Base-by-base conservation (phyloP, 73 alveolate genomes). In the Paramecium primaurelia region DNA sequence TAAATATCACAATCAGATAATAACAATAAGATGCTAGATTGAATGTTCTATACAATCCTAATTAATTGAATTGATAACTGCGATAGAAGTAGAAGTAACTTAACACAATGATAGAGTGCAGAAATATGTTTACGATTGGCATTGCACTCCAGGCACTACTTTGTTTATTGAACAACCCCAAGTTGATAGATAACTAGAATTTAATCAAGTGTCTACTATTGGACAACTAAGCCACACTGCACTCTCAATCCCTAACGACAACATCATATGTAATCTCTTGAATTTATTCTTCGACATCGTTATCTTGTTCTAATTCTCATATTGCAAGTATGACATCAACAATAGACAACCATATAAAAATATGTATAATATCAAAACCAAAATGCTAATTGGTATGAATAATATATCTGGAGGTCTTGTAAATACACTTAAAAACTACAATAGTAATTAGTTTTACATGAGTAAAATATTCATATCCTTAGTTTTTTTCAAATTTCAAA, bases 41-140 rank as follows among this genome's bases (percentile, higher is more conserved):
- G 18, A 11, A 80, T 80, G 44, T 47, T 26, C 91, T 42, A 14
- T 80, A 80, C 18, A 80, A 49, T 26, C 91, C 77, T 32, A 32
- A 47, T 47, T 80, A 47, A 47, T 80, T 80, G 32, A 80, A 80
- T 80, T 80, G 28, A 36, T 80, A 80, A 32, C 64, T 32, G 6
- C 91, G 47, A 47, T 44, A 80, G 58, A 80, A 80, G 51, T 80
- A 80, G 34, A 45, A 26, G 75, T 80, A 80, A 49, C 26, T 26
- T n/a, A 80, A 28, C 34, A 42, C 71, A 80, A 80, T 32, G 3
- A 47, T 47, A 14, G 64, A 42, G 71, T 45, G 58, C 25, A 80
- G 47, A 26, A 80, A 30, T 18, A 80, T 44, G 30, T 80, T 80
- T 80, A 80, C 30, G 73, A 80, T 45, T 22, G 91, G 91, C 44